phyloP scores from a whole-genome alignment of 805 yeast species.

The Kodamaea jinghongensis region DNA sequence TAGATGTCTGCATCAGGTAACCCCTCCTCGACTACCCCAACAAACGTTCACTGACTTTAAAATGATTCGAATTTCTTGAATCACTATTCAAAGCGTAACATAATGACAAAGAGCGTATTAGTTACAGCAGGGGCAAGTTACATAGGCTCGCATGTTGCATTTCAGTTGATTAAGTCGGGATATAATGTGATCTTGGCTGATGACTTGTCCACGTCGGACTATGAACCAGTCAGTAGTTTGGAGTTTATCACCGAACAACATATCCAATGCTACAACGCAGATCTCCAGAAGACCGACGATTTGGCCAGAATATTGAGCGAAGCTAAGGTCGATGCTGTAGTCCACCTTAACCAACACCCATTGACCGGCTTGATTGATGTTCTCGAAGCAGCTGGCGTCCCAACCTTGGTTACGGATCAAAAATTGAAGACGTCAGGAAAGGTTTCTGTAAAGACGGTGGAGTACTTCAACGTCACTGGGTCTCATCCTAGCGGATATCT shows the following conservation, averaged over 20 bases:
- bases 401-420: constrained; percentile 43
- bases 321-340: constrained; percentile 54
- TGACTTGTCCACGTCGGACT: constrained; percentile 63
- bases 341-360: constrained; percentile 58
- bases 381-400: constrained; percentile 47
- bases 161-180: constrained; percentile 59
- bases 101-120: constrained; percentile 40
- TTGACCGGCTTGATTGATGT: constrained; percentile 49
- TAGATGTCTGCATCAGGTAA: no score
- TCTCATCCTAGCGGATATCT: constrained; percentile 79
- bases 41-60: no score
- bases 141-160: constrained; percentile 79
- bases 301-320: constrained; percentile 47
- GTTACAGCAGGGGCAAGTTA: constrained; percentile 90
- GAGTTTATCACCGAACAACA: constrained; percentile 50
- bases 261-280: constrained; percentile 57
- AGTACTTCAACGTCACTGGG: constrained; percentile 84
- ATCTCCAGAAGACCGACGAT: constrained; percentile 48
- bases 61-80: background rate
- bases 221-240: constrained; percentile 62
- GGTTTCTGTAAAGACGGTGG: constrained; percentile 26
- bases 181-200: constrained; percentile 73
- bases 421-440: no score
- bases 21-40: no score
- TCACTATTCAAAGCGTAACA: background rate